Conservation (phyloP, 2,329 filamentous ascomycete species). For the Aspergillus proliferans region DNA sequence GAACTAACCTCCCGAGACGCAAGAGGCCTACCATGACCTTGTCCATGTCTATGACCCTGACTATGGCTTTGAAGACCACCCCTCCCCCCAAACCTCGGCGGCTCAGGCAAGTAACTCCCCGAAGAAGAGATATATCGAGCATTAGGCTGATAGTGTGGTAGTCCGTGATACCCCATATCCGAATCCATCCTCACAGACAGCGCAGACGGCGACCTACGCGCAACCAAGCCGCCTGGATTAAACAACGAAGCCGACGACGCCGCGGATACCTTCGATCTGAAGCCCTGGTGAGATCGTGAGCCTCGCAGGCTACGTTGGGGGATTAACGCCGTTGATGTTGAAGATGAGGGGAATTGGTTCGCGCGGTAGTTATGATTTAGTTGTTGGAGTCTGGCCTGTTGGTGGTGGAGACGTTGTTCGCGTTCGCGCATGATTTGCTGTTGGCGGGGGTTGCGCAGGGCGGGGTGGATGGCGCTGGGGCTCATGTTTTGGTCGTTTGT, state of each 20-base stretch:
- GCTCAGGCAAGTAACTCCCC: background rate
- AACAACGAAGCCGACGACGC: background rate
- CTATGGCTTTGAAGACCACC: background rate
- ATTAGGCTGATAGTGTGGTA: too few species aligned
- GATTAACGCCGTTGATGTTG: background rate
- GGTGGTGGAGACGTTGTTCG: conserved; percentile 1
- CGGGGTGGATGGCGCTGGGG: conserved; percentile 10
- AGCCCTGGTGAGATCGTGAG: background rate
- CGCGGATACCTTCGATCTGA: background rate
- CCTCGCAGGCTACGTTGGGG: background rate
- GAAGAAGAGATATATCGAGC: background rate
- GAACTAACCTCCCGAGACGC: background rate
- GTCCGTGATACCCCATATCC: background rate
- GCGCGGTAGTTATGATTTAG: background rate
- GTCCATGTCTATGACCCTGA: background rate
- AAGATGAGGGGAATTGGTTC: background rate
- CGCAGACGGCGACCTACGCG: too few species aligned
- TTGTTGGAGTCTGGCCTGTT: background rate
- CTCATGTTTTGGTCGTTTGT: background rate
- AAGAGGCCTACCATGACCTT: background rate
- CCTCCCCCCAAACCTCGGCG: background rate
- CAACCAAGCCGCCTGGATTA: background rate
- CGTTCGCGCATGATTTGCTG: conserved; percentile 10
- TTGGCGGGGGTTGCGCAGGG: conserved; percentile 6
- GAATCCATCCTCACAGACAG: too few species aligned